phyloP scores from a whole-genome alignment of 768 basidiomycete species.

The Rhizopogon vinicolor region DNA sequence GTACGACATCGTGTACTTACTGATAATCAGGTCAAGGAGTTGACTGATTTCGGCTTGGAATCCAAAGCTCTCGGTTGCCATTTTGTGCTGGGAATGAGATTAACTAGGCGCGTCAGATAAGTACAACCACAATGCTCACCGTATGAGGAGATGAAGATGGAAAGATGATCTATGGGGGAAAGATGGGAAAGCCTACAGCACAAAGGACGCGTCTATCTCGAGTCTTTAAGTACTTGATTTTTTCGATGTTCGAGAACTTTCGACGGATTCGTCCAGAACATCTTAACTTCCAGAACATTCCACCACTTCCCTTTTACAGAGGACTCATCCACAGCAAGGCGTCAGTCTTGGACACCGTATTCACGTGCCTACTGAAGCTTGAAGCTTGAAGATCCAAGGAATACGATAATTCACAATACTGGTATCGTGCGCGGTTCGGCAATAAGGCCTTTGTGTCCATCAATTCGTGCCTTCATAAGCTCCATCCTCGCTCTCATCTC shows the following conservation, averaged over 20 bases:
- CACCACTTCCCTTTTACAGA: slow-evolving; percentile 10
- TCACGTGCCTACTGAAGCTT: too few species aligned
- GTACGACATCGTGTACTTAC: slow-evolving; percentile 38
- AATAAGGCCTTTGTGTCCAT: slow-evolving; percentile 39
- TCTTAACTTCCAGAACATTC: slow-evolving; percentile 32
- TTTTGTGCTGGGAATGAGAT: slow-evolving; percentile 30
- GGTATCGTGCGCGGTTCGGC: slow-evolving; percentile 46
- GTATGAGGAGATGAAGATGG: slow-evolving; percentile 4
- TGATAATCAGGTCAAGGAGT: slow-evolving; percentile 98
- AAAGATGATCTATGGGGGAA: slow-evolving; percentile 8
- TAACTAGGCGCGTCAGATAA: background rate
- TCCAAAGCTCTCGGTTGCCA: slow-evolving; percentile 86
- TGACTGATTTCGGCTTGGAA: slow-evolving; percentile 99
- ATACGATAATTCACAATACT: background rate
- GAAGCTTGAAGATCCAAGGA: too few species aligned
- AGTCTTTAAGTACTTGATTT: slow-evolving; percentile 31
- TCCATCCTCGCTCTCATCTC: slow-evolving; percentile 73
- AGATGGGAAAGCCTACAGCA: slow-evolving; percentile 5
- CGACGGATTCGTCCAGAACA: slow-evolving; percentile 16
- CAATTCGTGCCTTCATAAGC: slow-evolving; percentile 52
- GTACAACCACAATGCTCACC: slow-evolving; percentile 8
- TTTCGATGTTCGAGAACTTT: slow-evolving; percentile 40
- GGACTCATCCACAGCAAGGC: too few species aligned
- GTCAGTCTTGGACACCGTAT: too few species aligned
- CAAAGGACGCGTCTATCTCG: slow-evolving; percentile 13